These are phyloP conservation scores for Naganishia randhawae DNA, from an alignment of 768 basidiomycete genomes.

Conservation along the genomic window DNA sequence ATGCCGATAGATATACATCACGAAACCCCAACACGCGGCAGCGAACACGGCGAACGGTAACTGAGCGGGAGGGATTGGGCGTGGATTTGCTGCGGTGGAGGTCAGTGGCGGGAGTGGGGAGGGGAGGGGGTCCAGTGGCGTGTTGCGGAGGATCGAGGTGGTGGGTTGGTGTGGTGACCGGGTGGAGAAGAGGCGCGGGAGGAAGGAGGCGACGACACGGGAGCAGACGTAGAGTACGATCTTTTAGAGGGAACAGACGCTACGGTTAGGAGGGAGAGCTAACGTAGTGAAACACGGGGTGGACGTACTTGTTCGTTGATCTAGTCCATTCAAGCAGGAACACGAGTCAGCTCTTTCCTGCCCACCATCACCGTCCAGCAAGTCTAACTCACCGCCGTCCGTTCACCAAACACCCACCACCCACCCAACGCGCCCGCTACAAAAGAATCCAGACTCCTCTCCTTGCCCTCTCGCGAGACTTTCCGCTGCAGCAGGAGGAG, in stretches of 20 bases:
- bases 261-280: not conserved
- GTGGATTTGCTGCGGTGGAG: slow-evolving; percentile 45
- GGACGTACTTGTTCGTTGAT: slow-evolving; percentile 49
- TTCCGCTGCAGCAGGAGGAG: slow-evolving; percentile 73
- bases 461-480: slow-evolving; percentile 60
- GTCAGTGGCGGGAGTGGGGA: slow-evolving; percentile 48
- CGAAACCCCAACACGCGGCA: slow-evolving; percentile 85
- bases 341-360: slow-evolving; percentile 72
- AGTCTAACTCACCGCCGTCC: slow-evolving; percentile 51
- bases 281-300: not conserved
- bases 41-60: slow-evolving; percentile 81
- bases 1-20: slow-evolving; percentile 93
- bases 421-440: slow-evolving; percentile 89
- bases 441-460: slow-evolving; percentile 76
- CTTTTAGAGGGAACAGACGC: slow-evolving; percentile 51
- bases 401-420: slow-evolving; percentile 56
- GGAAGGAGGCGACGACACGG: slow-evolving; percentile 82
- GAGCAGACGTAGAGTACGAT: slow-evolving; percentile 96
- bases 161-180: slow-evolving; percentile 51
- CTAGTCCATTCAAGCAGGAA: slow-evolving; percentile 25
- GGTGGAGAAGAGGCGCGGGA: slow-evolving; percentile 62
- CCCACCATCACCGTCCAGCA: slow-evolving; percentile 69
- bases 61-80: slow-evolving; percentile 76
- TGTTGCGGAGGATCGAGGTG: slow-evolving; percentile 35
- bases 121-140: slow-evolving; percentile 39